These are phyloP conservation scores for Angophora floribunda DNA, from an alignment of 345 rosid species.

Conservation along the genomic window DNA sequence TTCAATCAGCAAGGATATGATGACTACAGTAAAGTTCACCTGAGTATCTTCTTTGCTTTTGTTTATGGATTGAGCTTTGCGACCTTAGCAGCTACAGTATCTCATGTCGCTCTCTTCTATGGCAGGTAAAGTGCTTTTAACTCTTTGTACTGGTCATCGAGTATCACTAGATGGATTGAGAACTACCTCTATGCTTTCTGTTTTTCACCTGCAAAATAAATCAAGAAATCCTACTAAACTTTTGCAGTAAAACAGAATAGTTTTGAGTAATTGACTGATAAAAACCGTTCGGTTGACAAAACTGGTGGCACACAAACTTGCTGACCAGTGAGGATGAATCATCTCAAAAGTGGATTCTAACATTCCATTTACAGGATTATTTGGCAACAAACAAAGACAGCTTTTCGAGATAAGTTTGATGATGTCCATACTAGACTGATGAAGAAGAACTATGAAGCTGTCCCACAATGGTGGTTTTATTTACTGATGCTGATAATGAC, in stretches of 20 bases:
- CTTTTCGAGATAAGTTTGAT: slow-evolving; percentile 15
- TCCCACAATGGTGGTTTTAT: slow-evolving; percentile 48
- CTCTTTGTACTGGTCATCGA: not conserved
- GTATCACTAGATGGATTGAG: not conserved
- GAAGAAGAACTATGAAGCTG: slow-evolving; percentile 46
- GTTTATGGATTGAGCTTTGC: slow-evolving; percentile 30
- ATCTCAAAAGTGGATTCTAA: not conserved
- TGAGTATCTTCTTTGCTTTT: slow-evolving; percentile 19
- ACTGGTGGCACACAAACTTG: not conserved
- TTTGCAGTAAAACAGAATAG: not conserved
- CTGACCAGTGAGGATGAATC: not conserved
- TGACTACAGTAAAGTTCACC: slow-evolving; percentile 24
- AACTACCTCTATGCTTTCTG: not conserved
- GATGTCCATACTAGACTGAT: slow-evolving; percentile 68
- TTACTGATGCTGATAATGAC: slow-evolving; percentile 2
- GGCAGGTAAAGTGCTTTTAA: slow-evolving; percentile 12
- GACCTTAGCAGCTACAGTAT: slow-evolving; percentile 12
- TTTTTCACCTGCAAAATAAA: not conserved
- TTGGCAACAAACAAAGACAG: slow-evolving; percentile 25
- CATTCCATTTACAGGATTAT: slow-evolving; percentile 12
- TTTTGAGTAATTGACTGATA: not conserved
- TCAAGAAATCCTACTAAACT: not conserved
- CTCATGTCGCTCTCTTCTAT: slow-evolving; percentile 34
- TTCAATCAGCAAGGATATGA: slow-evolving; percentile 19
- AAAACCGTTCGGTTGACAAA: not conserved